Evolutionary conservation across 2,329 filamentous ascomycete genomes (phyloP), one percentile per base, ranked within the genome.

Genomic region (Claviceps spartinae): DNA sequence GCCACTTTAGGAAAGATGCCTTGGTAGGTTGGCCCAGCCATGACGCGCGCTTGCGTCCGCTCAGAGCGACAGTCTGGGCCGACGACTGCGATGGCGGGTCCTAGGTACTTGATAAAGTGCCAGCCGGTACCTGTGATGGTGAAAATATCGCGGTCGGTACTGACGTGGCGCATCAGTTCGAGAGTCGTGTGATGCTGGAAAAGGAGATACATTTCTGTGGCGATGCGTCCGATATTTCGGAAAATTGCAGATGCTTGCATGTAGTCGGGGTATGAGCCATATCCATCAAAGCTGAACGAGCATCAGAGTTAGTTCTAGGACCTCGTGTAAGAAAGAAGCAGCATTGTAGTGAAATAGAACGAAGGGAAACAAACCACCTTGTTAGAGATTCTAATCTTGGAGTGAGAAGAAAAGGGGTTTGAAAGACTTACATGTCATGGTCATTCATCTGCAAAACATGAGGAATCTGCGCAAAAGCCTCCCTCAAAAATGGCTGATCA

Each of bases 191-290:
- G 93, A 63, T 98, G 93, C 64, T 98, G 93, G 75, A 98, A 98
- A 7, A 98, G 78, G 38, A 98, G 77, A 64, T 97, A 98, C 90
- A 96, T 96, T 59, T 97, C 89, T 52, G 94, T 90, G 22, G 89
- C 93, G 55, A 98, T 84, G 40, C 93, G 82, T 24, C 93, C 93
- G 62, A 97, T 95, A 64, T 97, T 97, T 71, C 95, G 96, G 75
- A 98, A 97, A 71, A 97, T 89, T 57, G 95, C 85, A 18, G 89
- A 96, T 58, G 87, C 87, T 64, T 98, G 93, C 91, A 98, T 97
- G 65, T 97, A 94, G 56, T 95, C 89, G 0, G 93, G 93, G 62
- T 97, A 98, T 1, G 89, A 95, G 34, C 93, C 93, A 60, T 93
- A 98, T 26, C 93, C 93, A 63, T 98, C 93, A 60, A 98, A 98